Conservation (phyloP, 2,329 filamentous ascomycete species). For the Aspergillus neoniger region DNA sequence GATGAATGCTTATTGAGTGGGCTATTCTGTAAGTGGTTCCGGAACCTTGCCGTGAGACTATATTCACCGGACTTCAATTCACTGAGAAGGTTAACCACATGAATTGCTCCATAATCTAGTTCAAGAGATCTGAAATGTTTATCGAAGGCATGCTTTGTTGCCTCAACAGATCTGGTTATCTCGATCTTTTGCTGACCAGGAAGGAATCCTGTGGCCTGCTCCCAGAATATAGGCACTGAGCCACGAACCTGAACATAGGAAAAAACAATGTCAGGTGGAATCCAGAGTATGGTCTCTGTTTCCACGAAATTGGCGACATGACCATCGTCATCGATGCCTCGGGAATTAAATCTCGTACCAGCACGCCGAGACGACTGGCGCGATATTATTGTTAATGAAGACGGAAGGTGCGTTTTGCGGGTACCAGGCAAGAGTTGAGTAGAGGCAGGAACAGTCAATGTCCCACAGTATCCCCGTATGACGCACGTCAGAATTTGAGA, state of each 20-base stretch:
- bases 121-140: constrained; percentile 91
- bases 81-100: constrained; percentile 92
- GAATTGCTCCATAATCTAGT: constrained; percentile 82
- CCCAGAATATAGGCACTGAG: constrained; percentile 96
- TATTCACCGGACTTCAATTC: constrained; percentile 82
- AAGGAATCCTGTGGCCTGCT: constrained; percentile 82
- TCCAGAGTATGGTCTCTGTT: constrained; percentile 90
- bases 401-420: constrained; percentile 69
- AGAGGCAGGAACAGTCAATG: constrained; percentile 78
- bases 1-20: constrained; percentile 63
- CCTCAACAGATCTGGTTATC: constrained; percentile 83
- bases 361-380: constrained; percentile 86
- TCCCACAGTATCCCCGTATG: constrained; percentile 88
- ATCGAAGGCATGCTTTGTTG: constrained; percentile 91
- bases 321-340: constrained; percentile 95
- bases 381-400: constrained; percentile 85
- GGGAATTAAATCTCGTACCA: constrained; percentile 93
- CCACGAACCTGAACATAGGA: constrained; percentile 93
- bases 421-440: constrained; percentile 68
- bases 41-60: constrained; percentile 78
- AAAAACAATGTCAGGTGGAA: constrained; percentile 74
- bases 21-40: constrained; percentile 72
- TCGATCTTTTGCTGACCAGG: constrained; percentile 94
- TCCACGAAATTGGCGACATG: constrained; percentile 99
- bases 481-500: constrained; percentile 90